Evolutionary conservation across 768 basidiomycete species (phyloP).

Genomic region (Scleroderma bovista): DNA sequence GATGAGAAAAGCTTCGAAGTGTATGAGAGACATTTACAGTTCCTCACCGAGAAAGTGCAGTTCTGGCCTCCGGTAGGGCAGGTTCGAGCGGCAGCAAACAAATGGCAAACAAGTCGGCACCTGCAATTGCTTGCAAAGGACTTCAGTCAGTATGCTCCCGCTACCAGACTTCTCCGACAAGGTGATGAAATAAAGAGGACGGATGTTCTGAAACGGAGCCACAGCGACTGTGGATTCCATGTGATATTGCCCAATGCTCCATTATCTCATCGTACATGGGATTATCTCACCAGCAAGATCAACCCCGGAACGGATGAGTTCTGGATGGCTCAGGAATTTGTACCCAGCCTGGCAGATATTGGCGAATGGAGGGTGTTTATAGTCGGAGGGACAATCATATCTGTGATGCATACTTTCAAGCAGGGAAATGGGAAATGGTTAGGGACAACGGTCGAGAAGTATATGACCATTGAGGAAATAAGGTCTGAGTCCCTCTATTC

Average conservation of each 20-base stretch:
- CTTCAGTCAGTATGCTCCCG: background rate
- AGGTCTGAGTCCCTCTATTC: too few species aligned
- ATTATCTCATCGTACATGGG: too few species aligned
- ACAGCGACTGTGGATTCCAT: background rate
- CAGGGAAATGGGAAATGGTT: too few species aligned
- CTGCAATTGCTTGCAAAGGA: background rate
- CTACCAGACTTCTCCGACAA: background rate
- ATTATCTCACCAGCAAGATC: too few species aligned
- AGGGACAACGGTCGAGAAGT: too few species aligned
- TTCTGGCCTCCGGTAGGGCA: constrained; percentile 3
- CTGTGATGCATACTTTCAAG: too few species aligned
- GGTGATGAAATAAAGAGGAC: background rate
- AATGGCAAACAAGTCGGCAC: background rate
- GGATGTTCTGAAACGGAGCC: background rate
- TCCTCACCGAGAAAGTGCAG: background rate
- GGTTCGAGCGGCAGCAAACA: background rate
- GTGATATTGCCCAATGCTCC: background rate
- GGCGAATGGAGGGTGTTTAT: background rate
- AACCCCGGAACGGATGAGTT: background rate
- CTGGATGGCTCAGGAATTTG: background rate
- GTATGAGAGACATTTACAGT: background rate
- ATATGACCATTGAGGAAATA: too few species aligned
- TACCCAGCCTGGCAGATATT: background rate
- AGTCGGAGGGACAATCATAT: background rate
- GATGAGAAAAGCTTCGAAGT: background rate